phyloP scores from a whole-genome alignment of 768 basidiomycete genomes.

The Tricholoma matsutake region DNA sequence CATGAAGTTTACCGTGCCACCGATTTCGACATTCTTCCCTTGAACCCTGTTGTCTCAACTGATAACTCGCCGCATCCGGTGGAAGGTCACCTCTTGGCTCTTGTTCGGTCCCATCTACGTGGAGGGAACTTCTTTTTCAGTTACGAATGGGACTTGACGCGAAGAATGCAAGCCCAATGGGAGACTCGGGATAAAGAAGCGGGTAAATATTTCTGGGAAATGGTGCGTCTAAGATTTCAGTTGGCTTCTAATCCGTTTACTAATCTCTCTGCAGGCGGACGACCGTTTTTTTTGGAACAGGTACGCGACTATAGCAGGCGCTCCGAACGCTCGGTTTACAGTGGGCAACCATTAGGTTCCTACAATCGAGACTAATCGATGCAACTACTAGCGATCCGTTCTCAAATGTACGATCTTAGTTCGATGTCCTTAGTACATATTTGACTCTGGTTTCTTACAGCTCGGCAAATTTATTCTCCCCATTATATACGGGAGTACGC shows the following conservation, averaged over 20 bases:
- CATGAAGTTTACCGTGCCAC: constrained; percentile 88
- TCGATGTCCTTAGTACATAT: background rate
- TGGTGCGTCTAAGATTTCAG: constrained; percentile 42
- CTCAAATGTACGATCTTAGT: constrained; percentile 56
- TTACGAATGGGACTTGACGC: constrained; percentile 88
- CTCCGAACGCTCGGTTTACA: constrained; percentile 1
- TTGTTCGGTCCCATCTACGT: constrained; percentile 81
- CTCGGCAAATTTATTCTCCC: constrained; percentile 88
- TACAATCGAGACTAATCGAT: constrained; percentile 38
- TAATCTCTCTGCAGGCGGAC: constrained; percentile 57
- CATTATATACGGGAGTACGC: constrained; percentile 91
- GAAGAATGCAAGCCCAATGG: constrained; percentile 82
- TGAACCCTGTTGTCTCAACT: constrained; percentile 67
- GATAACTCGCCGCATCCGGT: constrained; percentile 76
- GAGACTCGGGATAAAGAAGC: constrained; percentile 47
- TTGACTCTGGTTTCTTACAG: constrained; percentile 39
- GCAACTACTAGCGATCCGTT: constrained; percentile 44
- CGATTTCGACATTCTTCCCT: constrained; percentile 88
- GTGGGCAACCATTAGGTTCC: constrained; percentile 31
- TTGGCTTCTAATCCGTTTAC: background rate
- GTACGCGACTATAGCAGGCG: constrained; percentile 29
- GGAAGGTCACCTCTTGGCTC: constrained; percentile 82
- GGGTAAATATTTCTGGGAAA: constrained; percentile 69
- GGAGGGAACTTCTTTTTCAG: constrained; percentile 86
- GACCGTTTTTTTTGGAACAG: constrained; percentile 99